Evolutionary conservation across 768 basidiomycete species (phyloP).

Genomic region (Termitomyces titanicus): DNA sequence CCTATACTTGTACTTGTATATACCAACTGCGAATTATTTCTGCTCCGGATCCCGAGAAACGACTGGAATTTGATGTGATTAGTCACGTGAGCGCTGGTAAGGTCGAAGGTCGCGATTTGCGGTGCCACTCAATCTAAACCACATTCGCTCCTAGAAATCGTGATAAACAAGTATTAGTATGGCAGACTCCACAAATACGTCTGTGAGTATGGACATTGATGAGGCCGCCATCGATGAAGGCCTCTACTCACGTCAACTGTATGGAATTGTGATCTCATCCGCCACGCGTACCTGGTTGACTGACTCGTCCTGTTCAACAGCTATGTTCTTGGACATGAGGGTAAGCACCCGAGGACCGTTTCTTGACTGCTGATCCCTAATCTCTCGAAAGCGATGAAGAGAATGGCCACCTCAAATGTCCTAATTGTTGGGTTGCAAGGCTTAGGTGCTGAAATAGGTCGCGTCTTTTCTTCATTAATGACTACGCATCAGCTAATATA

Average conservation of each 20-base stretch:
- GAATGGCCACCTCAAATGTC: slow-evolving; percentile 95
- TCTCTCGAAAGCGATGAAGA: slow-evolving; percentile 84
- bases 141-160: slow-evolving; percentile 13
- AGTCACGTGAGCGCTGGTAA: background rate
- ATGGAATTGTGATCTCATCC: slow-evolving; percentile 27
- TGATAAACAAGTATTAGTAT: slow-evolving; percentile 21
- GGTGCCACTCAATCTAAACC: background rate
- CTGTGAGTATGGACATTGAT: slow-evolving; percentile 75
- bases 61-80: background rate
- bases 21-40: background rate
- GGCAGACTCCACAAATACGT: slow-evolving; percentile 35
- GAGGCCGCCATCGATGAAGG: slow-evolving; percentile 90
- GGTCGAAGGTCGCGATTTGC: slow-evolving; percentile 7
- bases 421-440: slow-evolving; percentile 91
- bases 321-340: slow-evolving; percentile 97
- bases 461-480: slow-evolving; percentile 4
- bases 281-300: slow-evolving; percentile 10
- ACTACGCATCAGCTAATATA: slow-evolving; percentile 2
- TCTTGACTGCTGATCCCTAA: slow-evolving; percentile 5
- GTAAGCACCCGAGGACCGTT: slow-evolving; percentile 31
- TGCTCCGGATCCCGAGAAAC: background rate
- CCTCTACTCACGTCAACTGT: slow-evolving; percentile 91
- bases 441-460: slow-evolving; percentile 92
- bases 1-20: no score
- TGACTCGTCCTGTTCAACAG: slow-evolving; percentile 33